Base-by-base conservation (phyloP, 129 eudicot species). In the Centaurea solstitialis region DNA sequence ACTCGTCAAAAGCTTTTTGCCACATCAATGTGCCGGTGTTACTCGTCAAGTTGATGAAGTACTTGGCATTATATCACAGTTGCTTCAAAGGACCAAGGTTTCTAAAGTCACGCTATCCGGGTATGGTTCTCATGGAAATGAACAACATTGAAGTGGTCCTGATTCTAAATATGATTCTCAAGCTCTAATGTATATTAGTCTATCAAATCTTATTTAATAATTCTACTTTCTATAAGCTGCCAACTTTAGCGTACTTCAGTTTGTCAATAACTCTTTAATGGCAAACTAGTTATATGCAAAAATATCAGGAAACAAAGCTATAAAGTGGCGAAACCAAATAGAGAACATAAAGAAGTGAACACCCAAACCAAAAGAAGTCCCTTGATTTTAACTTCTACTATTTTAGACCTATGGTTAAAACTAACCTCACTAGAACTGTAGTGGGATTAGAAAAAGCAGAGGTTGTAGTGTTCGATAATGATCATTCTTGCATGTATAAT, bases 1-100 rank as follows among this genome's bases (percentile, higher is more conserved):
- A 79, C 98, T 93, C 20, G 93, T 93, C 73, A 91, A 87, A 85
- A 89, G 98, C 66, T 89, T 88, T 84, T 80, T 93, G 87, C 97
- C 98, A 73, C 90, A 88, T 82, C 82, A 87, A 76, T 76, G 73
- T 80, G 84, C 81, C 45, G 80, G 75, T 76, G 78, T 81, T 62
- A 77, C 79, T 74, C 87, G 82, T 65, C 85, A 83, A 30, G 80
- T 93, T 82, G 85, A 82, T 78, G 78, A 87, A 30, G 78, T 96
- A 82, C 84, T 93, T 82, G 88, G 86, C 61, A 78, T 91, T 78
- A 80, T 93, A 75, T 81, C 83, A 67, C 84, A 87, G 75, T 74
- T 93, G 93, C 93, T 95, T 82, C 88, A 82, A 79, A 87, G 84
- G 70, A 88, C 74, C 73, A 84, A 84, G 43, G 84, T 84, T 84